Conservation (phyloP, 192 early-diverging fungal species). For the Pilaira anomala region DNA sequence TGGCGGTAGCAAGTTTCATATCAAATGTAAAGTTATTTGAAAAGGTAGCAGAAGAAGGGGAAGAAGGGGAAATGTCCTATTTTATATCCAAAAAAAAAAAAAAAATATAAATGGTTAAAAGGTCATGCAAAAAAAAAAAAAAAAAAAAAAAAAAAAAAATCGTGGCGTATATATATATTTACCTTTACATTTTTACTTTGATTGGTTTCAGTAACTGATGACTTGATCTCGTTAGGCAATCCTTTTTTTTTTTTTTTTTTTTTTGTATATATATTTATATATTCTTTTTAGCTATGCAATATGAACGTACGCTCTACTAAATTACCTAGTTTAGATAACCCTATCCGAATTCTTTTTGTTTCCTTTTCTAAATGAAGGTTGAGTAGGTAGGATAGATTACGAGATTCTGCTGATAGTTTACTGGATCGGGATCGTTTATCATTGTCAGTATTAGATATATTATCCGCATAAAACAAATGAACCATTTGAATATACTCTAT, state of each 20-base stretch:
- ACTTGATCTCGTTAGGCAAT: no score
- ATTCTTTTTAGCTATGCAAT: no score
- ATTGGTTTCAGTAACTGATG: not conserved
- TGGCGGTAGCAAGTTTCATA: not conserved
- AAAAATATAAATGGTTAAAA: not conserved
- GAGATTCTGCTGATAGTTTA: not conserved
- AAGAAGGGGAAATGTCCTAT: not conserved
- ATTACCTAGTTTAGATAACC: not conserved
- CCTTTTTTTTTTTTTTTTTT: no score
- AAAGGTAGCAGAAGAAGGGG: not conserved
- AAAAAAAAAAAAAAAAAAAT: not conserved
- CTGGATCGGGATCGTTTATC: no score
- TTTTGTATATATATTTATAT: no score
- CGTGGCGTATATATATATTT: not conserved
- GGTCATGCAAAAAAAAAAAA: not conserved
- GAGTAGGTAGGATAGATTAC: slow-evolving; percentile 1
- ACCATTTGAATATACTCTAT: slow-evolving; percentile 11
- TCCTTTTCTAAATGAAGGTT: slow-evolving; percentile 3
- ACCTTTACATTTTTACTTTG: not conserved
- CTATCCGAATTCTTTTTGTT: not conserved
- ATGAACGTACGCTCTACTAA: no score
- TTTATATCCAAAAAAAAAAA: not conserved
- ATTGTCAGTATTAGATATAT: not conserved
- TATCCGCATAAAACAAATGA: slow-evolving; percentile 15
- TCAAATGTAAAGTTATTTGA: not conserved